These are phyloP conservation scores for Xylaria intraflava DNA, from an alignment of 495 filamentous ascomycete genomes.

Conservation along the genomic window DNA sequence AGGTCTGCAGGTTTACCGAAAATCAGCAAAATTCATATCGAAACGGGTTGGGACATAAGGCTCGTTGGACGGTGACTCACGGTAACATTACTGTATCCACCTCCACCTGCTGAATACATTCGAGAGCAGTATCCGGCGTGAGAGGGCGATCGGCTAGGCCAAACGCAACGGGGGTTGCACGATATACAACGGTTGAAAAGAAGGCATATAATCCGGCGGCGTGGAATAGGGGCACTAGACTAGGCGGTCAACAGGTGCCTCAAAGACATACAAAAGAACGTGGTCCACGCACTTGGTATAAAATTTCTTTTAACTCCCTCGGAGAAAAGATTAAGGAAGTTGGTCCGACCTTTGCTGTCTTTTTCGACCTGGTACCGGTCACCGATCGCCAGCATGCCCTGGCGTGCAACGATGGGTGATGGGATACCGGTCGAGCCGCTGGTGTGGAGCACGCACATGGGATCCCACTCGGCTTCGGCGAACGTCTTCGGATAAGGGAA, in stretches of 20 bases:
- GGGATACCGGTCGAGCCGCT: slow-evolving; percentile 55
- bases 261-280: not conserved
- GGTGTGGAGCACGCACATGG: slow-evolving; percentile 48
- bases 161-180: slow-evolving; percentile 23
- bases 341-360: slow-evolving; percentile 19
- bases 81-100: slow-evolving; percentile 29
- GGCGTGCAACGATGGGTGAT: slow-evolving; percentile 45
- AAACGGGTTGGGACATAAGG: not conserved
- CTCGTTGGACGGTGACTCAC: no score
- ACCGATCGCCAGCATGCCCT: slow-evolving; percentile 40
- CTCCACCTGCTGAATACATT: slow-evolving; percentile 29
- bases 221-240: slow-evolving; percentile 31
- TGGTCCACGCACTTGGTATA: slow-evolving; percentile 14
- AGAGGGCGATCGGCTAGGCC: slow-evolving; percentile 35
- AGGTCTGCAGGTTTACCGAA: slow-evolving; percentile 13
- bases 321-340: slow-evolving; percentile 19
- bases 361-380: slow-evolving; percentile 28
- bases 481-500: slow-evolving; percentile 40
- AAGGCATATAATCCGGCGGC: slow-evolving; percentile 29
- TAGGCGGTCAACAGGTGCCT: not conserved
- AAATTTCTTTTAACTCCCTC: not conserved
- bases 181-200: slow-evolving; percentile 26
- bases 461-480: slow-evolving; percentile 41
- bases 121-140: slow-evolving; percentile 26
- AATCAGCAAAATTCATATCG: not conserved